phyloP scores from a whole-genome alignment of 345 rosid genomes.

The Lepidium didymum region DNA sequence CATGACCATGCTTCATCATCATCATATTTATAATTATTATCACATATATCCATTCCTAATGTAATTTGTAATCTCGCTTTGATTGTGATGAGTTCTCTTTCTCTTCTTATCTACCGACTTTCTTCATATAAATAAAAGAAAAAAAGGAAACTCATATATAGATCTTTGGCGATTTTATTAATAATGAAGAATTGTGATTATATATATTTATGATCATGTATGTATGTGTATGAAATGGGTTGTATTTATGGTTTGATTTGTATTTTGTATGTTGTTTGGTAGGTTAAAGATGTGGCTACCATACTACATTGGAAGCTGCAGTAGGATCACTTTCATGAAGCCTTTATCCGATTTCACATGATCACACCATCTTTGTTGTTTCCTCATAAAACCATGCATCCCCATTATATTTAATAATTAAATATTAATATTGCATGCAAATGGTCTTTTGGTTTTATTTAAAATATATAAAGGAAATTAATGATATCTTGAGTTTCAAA shows the following conservation, averaged over 20 bases:
- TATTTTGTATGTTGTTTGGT: slow-evolving; percentile 38
- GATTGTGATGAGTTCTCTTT: slow-evolving; percentile 15
- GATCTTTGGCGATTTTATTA: background rate
- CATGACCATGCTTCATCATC: slow-evolving; percentile 17
- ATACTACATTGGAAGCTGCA: slow-evolving; percentile 98
- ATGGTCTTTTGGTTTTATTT: background rate
- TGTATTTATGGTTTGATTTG: slow-evolving; percentile 34
- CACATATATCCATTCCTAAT: background rate
- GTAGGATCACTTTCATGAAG: slow-evolving; percentile 35
- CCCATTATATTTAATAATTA: slow-evolving; percentile 12
- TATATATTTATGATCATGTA: background rate
- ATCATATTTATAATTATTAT: background rate
- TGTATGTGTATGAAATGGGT: slow-evolving; percentile 9
- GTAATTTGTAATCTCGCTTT: slow-evolving; percentile 28
- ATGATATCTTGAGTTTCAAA: background rate
- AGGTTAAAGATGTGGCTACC: slow-evolving; percentile 99
- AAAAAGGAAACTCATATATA: background rate
- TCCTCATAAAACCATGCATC: slow-evolving; percentile 22
- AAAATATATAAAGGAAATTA: background rate
- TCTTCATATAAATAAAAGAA: slow-evolving; percentile 1
- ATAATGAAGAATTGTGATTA: background rate
- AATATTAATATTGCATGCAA: background rate
- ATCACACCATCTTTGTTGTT: slow-evolving; percentile 15
- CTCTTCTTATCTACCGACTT: slow-evolving; percentile 4
- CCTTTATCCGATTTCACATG: slow-evolving; percentile 21